Base-by-base conservation (phyloP, 2,329 filamentous ascomycete species). In the Alternaria infectoria region DNA sequence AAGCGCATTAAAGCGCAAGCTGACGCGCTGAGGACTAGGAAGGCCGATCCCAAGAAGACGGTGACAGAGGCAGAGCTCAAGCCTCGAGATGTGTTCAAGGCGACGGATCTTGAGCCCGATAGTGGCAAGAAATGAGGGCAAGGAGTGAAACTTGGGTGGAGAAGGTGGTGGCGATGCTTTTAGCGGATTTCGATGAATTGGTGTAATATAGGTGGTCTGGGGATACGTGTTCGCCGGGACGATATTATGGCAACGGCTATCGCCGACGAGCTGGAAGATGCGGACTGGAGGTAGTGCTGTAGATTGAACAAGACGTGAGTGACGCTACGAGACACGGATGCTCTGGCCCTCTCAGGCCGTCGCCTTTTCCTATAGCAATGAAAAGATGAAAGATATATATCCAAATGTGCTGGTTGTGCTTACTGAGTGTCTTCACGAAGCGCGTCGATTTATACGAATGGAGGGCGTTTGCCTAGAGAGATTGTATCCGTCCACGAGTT, bases 241-340 rank as follows among this genome's bases (percentile, higher is more conserved):
- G 4, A 36, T 15, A n/a, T 36, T 7, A n/a, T 8, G 32, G 7
- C 32, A 36, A n/a, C 32, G 32, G 0, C 32, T 36, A 3, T n/a
- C 2, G 15, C 15, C 15, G 4, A 36, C n/a, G 32, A 36, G 15
- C 4, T 9, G 15, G 8, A n/a, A 36, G 13, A 6, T n/a, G 8
- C 0, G 1, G 4, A 36, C 2, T 9, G 32, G 0, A n/a, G 15
- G 32, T 36, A 36, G 4, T 1, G 32, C 32, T 40, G 32, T 0
- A n/a, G 8, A 5, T n/a, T n/a, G 15, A 1, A n/a, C 2, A 10
- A 5, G 4, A 1, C 0, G 4, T 40, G 32, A n/a, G 32, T 36
- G 15, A 2, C 7, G 2, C 3, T 3, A 15, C 4, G 32, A 36
- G 32, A 5, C 0, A 13, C 4, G 0, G 32, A 36, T 4, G 32